phyloP scores from a whole-genome alignment of 371 early-diverging fungal species.

The Catenaria anguillulae region DNA sequence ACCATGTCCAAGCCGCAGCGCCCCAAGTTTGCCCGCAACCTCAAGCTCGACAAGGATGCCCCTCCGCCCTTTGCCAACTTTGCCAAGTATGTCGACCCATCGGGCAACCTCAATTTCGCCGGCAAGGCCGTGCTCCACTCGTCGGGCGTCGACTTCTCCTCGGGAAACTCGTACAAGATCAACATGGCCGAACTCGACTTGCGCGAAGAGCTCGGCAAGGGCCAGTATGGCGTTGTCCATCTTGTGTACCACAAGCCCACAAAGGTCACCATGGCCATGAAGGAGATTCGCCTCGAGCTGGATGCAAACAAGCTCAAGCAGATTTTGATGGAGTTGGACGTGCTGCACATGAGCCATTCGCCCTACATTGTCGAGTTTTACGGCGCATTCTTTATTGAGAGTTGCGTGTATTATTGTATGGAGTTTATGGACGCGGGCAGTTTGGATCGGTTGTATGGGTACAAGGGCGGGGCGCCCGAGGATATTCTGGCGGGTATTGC shows the following conservation, averaged over 20 bases:
- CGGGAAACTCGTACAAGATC: constrained; percentile 71
- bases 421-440: constrained; percentile 93
- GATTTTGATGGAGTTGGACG: constrained; percentile 81
- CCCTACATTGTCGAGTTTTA: constrained; percentile 90
- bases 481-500: constrained; percentile 63
- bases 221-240: constrained; percentile 85
- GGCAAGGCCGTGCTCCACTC: constrained; percentile 83
- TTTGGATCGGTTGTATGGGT: constrained; percentile 63
- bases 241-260: constrained; percentile 71
- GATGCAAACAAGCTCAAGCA: constrained; percentile 71
- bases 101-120: constrained; percentile 75
- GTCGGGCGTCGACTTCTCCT: constrained; percentile 78
- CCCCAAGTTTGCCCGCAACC: neutral
- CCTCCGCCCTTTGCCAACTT: constrained; percentile 2
- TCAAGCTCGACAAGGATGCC: neutral
- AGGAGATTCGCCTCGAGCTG: constrained; percentile 83
- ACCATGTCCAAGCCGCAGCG: neutral
- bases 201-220: constrained; percentile 60
- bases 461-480: constrained; percentile 55
- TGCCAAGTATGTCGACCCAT: constrained; percentile 34
- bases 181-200: constrained; percentile 70
- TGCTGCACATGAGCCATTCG: constrained; percentile 68
- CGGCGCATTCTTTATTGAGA: constrained; percentile 92
- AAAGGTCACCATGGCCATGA: constrained; percentile 83
- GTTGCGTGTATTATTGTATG: constrained; percentile 88